Conservation (phyloP, 192 early-diverging fungal genomes). For the Fimicolochytrium jonesii region DNA sequence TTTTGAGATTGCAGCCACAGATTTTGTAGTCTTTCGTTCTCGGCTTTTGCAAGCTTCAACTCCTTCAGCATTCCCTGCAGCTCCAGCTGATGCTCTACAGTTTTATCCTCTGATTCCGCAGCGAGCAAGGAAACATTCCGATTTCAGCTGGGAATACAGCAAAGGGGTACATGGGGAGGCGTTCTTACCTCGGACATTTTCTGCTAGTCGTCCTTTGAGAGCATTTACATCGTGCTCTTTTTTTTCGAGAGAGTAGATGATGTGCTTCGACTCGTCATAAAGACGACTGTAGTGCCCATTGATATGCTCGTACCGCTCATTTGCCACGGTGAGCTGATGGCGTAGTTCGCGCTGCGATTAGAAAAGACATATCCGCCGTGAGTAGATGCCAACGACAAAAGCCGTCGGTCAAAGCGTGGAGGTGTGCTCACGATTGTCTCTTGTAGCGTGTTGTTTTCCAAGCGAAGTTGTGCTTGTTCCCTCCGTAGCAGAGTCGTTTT, state of each 20-base stretch:
- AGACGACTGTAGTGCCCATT: slow-evolving; percentile 38
- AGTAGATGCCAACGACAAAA: no score
- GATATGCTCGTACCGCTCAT: slow-evolving; percentile 22
- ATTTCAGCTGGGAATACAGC: no score
- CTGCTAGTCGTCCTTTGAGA: slow-evolving; percentile 35
- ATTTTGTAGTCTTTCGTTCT: slow-evolving; percentile 45
- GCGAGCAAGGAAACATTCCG: no score
- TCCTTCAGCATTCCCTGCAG: slow-evolving; percentile 39
- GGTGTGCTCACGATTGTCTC: slow-evolving; percentile 21
- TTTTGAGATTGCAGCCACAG: slow-evolving; percentile 50
- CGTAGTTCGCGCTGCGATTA: no score
- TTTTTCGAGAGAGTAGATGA: slow-evolving; percentile 36
- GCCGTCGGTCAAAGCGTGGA: no score
- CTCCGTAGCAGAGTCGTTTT: slow-evolving; percentile 39
- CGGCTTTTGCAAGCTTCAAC: slow-evolving; percentile 19
- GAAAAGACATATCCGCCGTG: no score
- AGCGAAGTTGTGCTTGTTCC: slow-evolving; percentile 37
- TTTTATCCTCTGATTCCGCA: slow-evolving; percentile 37
- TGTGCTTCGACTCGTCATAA: slow-evolving; percentile 31
- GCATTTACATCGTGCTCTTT: slow-evolving; percentile 52
- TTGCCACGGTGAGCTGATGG: no score
- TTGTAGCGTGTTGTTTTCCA: slow-evolving; percentile 18
- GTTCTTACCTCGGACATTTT: slow-evolving; percentile 28
- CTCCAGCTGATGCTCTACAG: slow-evolving; percentile 28
- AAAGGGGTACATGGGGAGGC: no score